Percentiles rank a stretch among this genome's conserved stretches.
These are phyloP conservation scores for Niveomyces coronatus DNA, from an alignment of 2,329 filamentous ascomycete species.

Conservation along the genomic window DNA sequence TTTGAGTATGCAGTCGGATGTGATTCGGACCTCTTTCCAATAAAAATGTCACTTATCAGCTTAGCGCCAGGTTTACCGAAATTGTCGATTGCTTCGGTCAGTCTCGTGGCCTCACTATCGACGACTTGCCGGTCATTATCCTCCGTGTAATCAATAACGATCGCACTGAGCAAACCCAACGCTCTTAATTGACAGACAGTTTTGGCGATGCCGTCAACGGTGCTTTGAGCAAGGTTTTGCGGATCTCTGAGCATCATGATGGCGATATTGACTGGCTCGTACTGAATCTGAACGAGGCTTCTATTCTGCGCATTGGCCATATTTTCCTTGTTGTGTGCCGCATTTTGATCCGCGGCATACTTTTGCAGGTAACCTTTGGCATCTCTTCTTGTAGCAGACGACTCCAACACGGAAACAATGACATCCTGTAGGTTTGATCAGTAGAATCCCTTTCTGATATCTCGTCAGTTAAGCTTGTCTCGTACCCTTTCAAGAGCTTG, in stretches of 20 bases:
- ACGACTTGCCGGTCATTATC: conserved; percentile 32
- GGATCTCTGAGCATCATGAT: conserved; percentile 75
- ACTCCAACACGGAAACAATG: conserved; percentile 75
- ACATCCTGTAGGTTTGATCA: conserved; percentile 56
- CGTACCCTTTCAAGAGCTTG: conserved; percentile 23
- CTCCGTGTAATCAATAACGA: conserved; percentile 65
- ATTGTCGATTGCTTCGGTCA: conserved; percentile 64
- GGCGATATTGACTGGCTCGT: conserved; percentile 51
- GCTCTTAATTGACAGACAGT: conserved; percentile 76
- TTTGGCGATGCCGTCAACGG: conserved; percentile 64
- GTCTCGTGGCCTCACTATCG: conserved; percentile 56
- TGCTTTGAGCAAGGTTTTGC: conserved; percentile 57
- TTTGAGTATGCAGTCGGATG: conserved; percentile 14
- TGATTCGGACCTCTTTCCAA: neutral
- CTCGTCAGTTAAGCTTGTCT: no score
- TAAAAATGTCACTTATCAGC: conserved; percentile 33
- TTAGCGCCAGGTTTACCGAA: conserved; percentile 59
- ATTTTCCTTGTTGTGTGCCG: conserved; percentile 16
- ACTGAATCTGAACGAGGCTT: conserved; percentile 10
- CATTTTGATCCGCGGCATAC: conserved; percentile 41
- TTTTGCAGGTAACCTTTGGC: conserved; percentile 85
- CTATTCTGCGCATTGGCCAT: conserved; percentile 1
- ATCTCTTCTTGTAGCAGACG: conserved; percentile 85
- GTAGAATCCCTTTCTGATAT: no score
- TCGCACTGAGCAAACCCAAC: conserved; percentile 70